These are phyloP conservation scores for Prunus dulcis DNA, from an alignment of 306 rosid genomes.

Conservation along the genomic window DNA sequence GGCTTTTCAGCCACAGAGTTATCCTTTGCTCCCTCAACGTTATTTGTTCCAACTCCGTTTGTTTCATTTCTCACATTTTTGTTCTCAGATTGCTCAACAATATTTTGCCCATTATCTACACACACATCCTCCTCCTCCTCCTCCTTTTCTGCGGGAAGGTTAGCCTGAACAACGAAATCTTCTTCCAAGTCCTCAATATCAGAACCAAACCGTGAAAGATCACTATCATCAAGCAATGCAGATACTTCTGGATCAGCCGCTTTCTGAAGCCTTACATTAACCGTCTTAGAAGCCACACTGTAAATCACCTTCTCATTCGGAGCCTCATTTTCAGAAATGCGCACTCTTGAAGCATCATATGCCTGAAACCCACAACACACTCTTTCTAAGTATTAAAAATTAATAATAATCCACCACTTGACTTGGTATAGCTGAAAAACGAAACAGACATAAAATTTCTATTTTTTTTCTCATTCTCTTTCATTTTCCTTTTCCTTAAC, in stretches of 20 bases:
- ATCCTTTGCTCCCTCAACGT: conserved; percentile 4
- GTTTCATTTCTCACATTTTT: conserved; percentile 14
- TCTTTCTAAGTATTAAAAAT: neutral
- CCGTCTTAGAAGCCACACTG: conserved; percentile 61
- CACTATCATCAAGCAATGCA: conserved; percentile 79
- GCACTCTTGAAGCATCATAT: conserved; percentile 75
- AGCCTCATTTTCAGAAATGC: conserved; percentile 44
- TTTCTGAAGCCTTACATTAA: conserved; percentile 63
- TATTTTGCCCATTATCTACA: conserved; percentile 1
- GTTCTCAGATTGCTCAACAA: conserved; percentile 20
- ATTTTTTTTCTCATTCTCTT: neutral
- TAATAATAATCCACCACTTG: neutral
- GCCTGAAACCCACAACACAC: conserved; percentile 51
- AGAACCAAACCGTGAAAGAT: conserved; percentile 70
- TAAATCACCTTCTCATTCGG: conserved; percentile 40
- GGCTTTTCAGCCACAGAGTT: conserved; percentile 41
- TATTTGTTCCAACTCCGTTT: conserved; percentile 10
- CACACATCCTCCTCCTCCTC: conserved; percentile 17
- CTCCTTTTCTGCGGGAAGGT: conserved; percentile 34
- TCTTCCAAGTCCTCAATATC: conserved; percentile 90
- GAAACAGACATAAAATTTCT: neutral
- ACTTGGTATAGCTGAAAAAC: neutral
- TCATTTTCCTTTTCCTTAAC: neutral
- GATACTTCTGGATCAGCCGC: conserved; percentile 82
- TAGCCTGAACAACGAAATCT: conserved; percentile 85